Evolutionary conservation across 176 grass and related monocot species (phyloP).

Genomic region (Juncus inflexus): DNA sequence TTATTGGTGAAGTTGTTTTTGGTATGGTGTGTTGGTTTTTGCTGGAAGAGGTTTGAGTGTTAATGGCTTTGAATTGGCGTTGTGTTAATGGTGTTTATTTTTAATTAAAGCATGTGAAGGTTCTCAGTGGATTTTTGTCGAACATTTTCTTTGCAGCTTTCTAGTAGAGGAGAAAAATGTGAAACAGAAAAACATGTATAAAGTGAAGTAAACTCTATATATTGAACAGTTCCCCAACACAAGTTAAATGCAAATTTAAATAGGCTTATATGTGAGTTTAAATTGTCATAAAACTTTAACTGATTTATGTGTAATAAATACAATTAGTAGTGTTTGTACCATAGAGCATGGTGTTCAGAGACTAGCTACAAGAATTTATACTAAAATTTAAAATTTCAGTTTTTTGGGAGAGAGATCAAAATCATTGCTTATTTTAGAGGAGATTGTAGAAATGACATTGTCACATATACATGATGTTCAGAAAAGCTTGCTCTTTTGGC

Average conservation of each 20-base stretch:
- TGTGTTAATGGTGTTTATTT: too few relatives aligned
- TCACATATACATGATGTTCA: constrained; percentile 66
- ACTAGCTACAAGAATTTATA: not conserved
- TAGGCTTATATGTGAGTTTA: too few relatives aligned
- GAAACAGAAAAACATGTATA: too few relatives aligned
- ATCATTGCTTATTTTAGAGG: constrained; percentile 60
- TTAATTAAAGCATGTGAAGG: not conserved
- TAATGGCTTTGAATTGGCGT: not conserved
- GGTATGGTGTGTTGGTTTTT: not conserved
- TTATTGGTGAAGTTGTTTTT: not conserved
- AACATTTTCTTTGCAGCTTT: constrained; percentile 1
- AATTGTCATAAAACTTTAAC: too few relatives aligned
- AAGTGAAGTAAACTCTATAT: too few relatives aligned
- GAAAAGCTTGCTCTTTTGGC: constrained; percentile 89
- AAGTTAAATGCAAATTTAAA: too few relatives aligned
- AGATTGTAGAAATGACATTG: constrained; percentile 55
- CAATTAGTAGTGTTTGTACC: too few relatives aligned
- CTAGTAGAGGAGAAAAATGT: too few relatives aligned
- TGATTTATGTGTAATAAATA: too few relatives aligned
- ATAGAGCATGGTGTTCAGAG: not conserved
- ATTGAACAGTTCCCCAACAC: too few relatives aligned
- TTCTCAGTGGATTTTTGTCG: constrained; percentile 5
- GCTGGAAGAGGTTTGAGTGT: not conserved
- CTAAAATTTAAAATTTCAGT: constrained; percentile 37
- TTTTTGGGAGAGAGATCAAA: constrained; percentile 42